phyloP scores from a whole-genome alignment of 768 basidiomycete genomes.

The Naganishia kalamii region DNA sequence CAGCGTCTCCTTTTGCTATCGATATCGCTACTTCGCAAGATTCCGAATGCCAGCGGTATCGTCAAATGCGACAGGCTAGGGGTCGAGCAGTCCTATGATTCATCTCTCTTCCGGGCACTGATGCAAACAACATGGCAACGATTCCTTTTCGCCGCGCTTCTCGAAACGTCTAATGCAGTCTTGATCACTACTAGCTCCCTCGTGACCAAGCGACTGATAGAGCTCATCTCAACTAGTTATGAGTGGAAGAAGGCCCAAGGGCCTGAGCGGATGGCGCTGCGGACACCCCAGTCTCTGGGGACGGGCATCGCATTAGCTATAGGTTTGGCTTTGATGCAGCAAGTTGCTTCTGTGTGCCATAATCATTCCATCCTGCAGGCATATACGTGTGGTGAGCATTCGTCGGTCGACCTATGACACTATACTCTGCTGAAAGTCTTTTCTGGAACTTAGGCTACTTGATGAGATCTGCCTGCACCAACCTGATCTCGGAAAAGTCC shows the following conservation, averaged over 20 bases:
- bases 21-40: not conserved
- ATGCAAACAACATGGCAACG: not conserved
- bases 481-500: conserved; percentile 60
- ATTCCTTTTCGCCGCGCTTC: not conserved
- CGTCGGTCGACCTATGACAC: too few relatives aligned
- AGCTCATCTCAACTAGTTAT: conserved; percentile 49
- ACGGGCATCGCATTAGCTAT: conserved; percentile 60
- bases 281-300: conserved; percentile 53
- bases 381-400: not conserved
- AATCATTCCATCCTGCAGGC: not conserved
- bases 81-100: not conserved
- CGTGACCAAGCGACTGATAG: conserved; percentile 56
- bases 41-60: not conserved
- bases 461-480: conserved; percentile 43
- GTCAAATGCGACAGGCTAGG: not conserved
- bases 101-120: not conserved
- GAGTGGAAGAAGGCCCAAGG: conserved; percentile 7
- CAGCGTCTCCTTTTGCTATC: not conserved
- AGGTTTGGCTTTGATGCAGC: conserved; percentile 60
- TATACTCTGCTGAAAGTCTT: not conserved
- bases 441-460: conserved; percentile 1
- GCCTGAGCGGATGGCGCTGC: not conserved
- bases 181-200: not conserved
- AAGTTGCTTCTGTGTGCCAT: conserved; percentile 27
- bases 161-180: not conserved